Evolutionary conservation across 2,329 filamentous ascomycete genomes (phyloP).

Genomic region (Fusarium dimerum): DNA sequence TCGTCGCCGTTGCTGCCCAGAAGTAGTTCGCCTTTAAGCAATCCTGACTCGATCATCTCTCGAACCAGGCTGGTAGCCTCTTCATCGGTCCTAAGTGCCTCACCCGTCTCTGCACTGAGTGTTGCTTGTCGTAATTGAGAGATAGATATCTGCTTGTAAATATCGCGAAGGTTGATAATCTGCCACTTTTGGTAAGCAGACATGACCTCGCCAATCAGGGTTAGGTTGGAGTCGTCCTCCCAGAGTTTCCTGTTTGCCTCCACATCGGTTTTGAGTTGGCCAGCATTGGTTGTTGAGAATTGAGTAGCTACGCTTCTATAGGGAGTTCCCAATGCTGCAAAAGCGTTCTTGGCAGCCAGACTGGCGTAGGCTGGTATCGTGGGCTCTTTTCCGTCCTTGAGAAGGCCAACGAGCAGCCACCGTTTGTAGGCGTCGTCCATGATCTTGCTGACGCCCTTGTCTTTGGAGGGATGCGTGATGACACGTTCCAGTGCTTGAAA

Average conservation of each 20-base stretch:
- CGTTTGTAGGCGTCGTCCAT: constrained; percentile 93
- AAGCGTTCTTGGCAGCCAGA: constrained; percentile 53
- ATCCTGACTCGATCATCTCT: constrained; percentile 56
- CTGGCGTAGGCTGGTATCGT: constrained; percentile 58
- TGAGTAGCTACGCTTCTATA: constrained; percentile 71
- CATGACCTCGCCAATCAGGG: constrained; percentile 69
- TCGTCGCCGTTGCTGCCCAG: constrained; percentile 42
- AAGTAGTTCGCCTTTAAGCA: constrained; percentile 55
- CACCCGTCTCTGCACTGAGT: constrained; percentile 55
- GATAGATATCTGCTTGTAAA: constrained; percentile 65
- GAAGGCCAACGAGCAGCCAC: constrained; percentile 76
- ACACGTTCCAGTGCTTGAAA: constrained; percentile 62
- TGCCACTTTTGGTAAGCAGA: constrained; percentile 74
- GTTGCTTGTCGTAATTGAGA: constrained; percentile 53
- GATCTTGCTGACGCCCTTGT: constrained; percentile 67
- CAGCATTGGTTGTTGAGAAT: constrained; percentile 60
- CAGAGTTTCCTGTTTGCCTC: constrained; percentile 60
- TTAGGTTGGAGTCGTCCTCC: constrained; percentile 70
- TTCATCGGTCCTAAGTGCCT: constrained; percentile 41
- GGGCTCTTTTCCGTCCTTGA: constrained; percentile 64
- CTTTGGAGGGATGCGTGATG: constrained; percentile 66
- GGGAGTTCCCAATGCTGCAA: constrained; percentile 61
- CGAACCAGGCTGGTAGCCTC: constrained; percentile 50
- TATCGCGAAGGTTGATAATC: constrained; percentile 69
- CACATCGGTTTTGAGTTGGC: constrained; percentile 64